A percentile compares a stretch with the other conserved stretches of the same genome.
phyloP scores from a whole-genome alignment of 495 filamentous ascomycete species.

The Podospora pseudocomata region DNA sequence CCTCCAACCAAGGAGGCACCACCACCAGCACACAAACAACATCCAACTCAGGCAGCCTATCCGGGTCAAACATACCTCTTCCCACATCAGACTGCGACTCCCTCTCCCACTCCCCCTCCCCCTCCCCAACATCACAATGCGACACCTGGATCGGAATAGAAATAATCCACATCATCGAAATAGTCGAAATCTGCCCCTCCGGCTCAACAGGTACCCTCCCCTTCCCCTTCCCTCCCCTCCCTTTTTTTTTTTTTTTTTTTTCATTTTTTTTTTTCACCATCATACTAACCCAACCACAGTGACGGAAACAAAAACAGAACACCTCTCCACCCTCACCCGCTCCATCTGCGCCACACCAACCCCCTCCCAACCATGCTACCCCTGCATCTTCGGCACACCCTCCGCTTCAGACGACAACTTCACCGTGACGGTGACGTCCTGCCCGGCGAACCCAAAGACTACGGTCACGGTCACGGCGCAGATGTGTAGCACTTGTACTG shows the following conservation, averaged over 20 bases:
- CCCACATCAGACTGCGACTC: background rate
- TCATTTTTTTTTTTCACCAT: background rate
- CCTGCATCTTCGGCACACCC: slow-evolving; percentile 30
- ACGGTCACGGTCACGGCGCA: slow-evolving; percentile 31
- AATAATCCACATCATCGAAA: slow-evolving; percentile 34
- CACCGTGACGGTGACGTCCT: slow-evolving; percentile 35
- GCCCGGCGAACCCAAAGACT: slow-evolving; percentile 19
- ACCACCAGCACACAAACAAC: background rate
- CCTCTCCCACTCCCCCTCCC: background rate
- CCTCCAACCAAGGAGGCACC: background rate
- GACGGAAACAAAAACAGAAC: slow-evolving; percentile 24
- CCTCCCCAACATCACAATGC: slow-evolving; percentile 18
- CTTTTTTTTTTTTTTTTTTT: background rate
- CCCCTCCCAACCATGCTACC: slow-evolving; percentile 37
- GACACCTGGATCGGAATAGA: slow-evolving; percentile 38
- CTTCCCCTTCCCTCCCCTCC: background rate
- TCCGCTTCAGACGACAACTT: slow-evolving; percentile 23
- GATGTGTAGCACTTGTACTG: slow-evolving; percentile 29
- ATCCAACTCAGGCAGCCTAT: background rate
- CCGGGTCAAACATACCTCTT: background rate
- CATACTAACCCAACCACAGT: slow-evolving; percentile 15
- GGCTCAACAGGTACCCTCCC: slow-evolving; percentile 25
- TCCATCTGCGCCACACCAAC: slow-evolving; percentile 40
- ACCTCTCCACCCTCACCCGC: slow-evolving; percentile 30
- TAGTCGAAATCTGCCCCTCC: slow-evolving; percentile 33